Base-by-base conservation (phyloP, 257 asterid genomes). In the Scutellaria galericulata region DNA sequence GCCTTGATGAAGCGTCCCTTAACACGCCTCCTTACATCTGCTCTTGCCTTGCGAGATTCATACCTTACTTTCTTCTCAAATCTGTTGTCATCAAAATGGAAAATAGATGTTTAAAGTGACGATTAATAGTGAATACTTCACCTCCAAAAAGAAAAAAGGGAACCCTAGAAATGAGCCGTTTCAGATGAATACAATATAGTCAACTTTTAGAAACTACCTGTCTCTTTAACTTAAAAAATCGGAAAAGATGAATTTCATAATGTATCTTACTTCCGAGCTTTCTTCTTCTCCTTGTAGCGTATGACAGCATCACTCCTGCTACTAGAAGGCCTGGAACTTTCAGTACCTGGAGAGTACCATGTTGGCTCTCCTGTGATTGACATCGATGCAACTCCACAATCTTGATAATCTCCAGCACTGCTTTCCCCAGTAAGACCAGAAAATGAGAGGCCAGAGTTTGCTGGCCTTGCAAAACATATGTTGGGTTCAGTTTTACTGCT, bases 261-360 rank as follows among this genome's bases (percentile, higher is more conserved):
- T 50, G 52, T 63, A 66, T 13, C 85, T 72, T 81, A 85, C 90
- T 78, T 83, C 20, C 90, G 75, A 3, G 86, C 75, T 86, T 95
- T 95, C 82, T 91, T 95, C 94, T 95, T 95, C 81, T 92, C 98
- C 85, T 80, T 92, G 83, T 95, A 95, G 58, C 99, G 97, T 87
- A 85, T 72, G 62, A 95, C 99, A 60, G 94, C 99, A 79, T 86
- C 83, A 46, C 64, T 92, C 82, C 99, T 83, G 73, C 85, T 86
- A 46, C 89, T 82, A 51, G 94, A 73, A 75, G 87, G 92, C 41
- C 70, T 24, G 40, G 92, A 78, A 81, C 47, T 79, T 64, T 92
- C 98, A 45, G 87, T 84, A 75, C 88, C 87, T 2, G 85, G 85
- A n/a, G 88, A 79, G 75, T 71, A 76, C 95, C 93, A 82, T 3